These are phyloP conservation scores for Avena eriantha DNA, from an alignment of 176 grass and related monocot species.

Conservation along the genomic window DNA sequence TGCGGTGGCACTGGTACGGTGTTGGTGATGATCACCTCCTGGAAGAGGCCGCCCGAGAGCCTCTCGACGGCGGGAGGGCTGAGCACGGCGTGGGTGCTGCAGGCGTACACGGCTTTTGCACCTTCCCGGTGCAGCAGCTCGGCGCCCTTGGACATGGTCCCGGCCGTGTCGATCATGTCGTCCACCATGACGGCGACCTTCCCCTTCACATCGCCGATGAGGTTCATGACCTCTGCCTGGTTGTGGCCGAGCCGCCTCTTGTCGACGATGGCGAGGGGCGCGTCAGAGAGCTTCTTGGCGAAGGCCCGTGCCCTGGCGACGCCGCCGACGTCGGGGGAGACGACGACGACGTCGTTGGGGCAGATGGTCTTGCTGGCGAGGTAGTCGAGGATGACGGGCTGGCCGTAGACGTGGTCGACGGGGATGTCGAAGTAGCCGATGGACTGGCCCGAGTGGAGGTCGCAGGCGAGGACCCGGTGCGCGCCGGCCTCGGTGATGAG, in stretches of 20 bases:
- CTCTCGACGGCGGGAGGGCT: conserved; percentile 72
- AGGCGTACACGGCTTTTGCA: conserved; percentile 76
- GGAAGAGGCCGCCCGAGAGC: conserved; percentile 80
- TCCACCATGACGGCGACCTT: conserved; percentile 29
- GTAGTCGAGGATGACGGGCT: conserved; percentile 91
- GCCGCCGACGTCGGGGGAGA: conserved; percentile 57
- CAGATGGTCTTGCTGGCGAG: conserved; percentile 90
- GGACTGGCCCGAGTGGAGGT: conserved; percentile 90
- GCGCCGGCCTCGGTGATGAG: conserved; percentile 86
- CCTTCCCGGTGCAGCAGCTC: conserved; percentile 68
- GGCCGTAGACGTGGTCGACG: conserved; percentile 82
- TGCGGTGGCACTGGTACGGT: conserved; percentile 31
- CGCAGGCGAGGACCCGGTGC: conserved; percentile 80
- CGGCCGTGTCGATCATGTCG: conserved; percentile 50
- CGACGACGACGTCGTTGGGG: conserved; percentile 63
- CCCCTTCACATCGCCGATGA: conserved; percentile 12
- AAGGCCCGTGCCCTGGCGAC: conserved; percentile 72
- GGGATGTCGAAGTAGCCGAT: conserved; percentile 95
- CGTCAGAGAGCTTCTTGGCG: conserved; percentile 73
- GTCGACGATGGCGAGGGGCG: conserved; percentile 69
- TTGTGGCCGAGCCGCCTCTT: conserved; percentile 69
- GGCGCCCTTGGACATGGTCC: conserved; percentile 70
- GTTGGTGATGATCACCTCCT: conserved; percentile 93
- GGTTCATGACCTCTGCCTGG: conserved; percentile 57
- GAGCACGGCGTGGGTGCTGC: conserved; percentile 87